Evolutionary conservation across 345 rosid genomes (phyloP).

Genomic region (Stellera chamaejasme): DNA sequence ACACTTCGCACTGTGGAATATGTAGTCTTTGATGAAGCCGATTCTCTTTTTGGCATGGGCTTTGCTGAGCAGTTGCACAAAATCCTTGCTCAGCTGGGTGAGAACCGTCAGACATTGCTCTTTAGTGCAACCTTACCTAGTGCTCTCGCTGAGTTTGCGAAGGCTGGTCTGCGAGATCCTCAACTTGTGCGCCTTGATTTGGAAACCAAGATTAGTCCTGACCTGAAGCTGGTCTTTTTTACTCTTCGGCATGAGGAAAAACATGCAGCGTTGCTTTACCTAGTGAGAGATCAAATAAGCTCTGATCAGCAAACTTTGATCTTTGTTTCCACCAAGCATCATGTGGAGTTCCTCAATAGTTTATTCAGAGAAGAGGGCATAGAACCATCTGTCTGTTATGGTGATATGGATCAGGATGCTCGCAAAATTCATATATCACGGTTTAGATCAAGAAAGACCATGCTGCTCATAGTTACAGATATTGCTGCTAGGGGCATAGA

Average conservation of each 20-base stretch:
- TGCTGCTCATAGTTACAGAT: constrained; percentile 89
- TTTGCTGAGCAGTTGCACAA: constrained; percentile 86
- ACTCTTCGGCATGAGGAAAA: constrained; percentile 88
- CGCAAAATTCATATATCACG: constrained; percentile 81
- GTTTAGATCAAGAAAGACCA: constrained; percentile 82
- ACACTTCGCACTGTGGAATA: constrained; percentile 74
- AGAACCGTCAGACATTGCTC: constrained; percentile 90
- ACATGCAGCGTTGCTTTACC: constrained; percentile 69
- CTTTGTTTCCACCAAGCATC: constrained; percentile 96
- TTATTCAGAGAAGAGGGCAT: constrained; percentile 80
- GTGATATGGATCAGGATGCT: constrained; percentile 99
- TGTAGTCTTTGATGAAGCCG: constrained; percentile 97
- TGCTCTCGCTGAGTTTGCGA: constrained; percentile 95
- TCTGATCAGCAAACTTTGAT: constrained; percentile 72
- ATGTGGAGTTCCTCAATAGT: constrained; percentile 80
- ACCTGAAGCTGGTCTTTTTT: constrained; percentile 58
- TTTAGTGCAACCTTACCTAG: constrained; percentile 96
- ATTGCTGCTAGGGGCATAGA: constrained; percentile 98
- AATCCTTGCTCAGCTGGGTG: constrained; percentile 71
- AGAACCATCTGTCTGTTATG: constrained; percentile 84
- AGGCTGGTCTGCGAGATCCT: constrained; percentile 91
- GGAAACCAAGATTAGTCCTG: constrained; percentile 92
- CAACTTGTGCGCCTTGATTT: constrained; percentile 88
- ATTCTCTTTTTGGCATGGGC: constrained; percentile 86
- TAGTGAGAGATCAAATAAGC: constrained; percentile 75